phyloP scores from a whole-genome alignment of 352 stramenopile species.

The Pythium coloratum region DNA sequence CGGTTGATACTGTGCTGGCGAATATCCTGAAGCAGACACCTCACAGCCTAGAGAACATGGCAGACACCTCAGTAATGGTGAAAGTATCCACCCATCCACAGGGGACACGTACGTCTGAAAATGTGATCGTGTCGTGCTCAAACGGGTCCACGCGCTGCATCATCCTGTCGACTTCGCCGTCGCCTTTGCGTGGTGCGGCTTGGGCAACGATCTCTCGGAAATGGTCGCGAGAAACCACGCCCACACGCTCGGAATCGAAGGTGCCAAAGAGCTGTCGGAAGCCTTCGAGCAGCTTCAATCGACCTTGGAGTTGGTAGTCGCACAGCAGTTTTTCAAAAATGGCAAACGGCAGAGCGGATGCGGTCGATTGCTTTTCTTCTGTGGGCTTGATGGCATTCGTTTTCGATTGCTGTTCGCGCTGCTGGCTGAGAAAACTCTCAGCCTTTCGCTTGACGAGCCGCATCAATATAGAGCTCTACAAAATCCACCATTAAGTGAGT shows the following conservation, averaged over 20 bases:
- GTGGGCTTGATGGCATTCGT: not conserved
- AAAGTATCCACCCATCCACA: not conserved
- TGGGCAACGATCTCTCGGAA: constrained; percentile 20
- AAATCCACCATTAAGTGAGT: not conserved
- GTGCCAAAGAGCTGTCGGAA: constrained; percentile 54
- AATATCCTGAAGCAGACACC: constrained; percentile 33
- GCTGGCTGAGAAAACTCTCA: constrained; percentile 30
- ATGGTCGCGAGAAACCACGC: constrained; percentile 37
- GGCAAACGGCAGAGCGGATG: constrained; percentile 36
- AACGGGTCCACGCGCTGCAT: constrained; percentile 63
- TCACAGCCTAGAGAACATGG: constrained; percentile 22
- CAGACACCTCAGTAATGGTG: not conserved
- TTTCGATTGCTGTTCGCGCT: constrained; percentile 10
- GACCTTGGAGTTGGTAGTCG: constrained; percentile 69
- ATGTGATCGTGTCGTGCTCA: constrained; percentile 73
- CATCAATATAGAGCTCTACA: constrained; percentile 48
- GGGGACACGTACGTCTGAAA: constrained; percentile 45
- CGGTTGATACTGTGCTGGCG: constrained; percentile 18
- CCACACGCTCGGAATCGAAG: constrained; percentile 54
- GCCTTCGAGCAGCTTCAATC: constrained; percentile 56
- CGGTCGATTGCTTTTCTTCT: not conserved
- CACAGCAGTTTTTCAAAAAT: constrained; percentile 73
- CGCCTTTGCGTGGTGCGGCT: constrained; percentile 6
- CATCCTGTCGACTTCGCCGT: constrained; percentile 35
- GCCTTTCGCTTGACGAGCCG: constrained; percentile 46